Conservation (phyloP, 768 basidiomycete species). For the Naganishia antarctica region DNA sequence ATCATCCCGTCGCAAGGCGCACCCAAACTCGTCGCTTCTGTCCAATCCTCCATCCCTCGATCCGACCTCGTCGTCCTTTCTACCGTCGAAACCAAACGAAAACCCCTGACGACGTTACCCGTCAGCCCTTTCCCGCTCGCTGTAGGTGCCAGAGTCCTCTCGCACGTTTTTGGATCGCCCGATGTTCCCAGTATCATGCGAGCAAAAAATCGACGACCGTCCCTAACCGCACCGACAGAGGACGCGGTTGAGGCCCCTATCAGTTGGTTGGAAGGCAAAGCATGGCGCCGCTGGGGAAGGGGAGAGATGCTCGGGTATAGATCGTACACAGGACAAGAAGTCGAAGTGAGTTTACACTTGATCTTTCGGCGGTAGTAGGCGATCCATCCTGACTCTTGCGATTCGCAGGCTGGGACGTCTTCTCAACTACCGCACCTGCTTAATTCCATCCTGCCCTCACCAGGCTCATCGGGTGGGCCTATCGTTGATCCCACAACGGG, state of each 20-base stretch:
- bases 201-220: constrained; percentile 56
- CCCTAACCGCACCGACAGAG: constrained; percentile 54
- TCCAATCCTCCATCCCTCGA: constrained; percentile 60
- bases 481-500: constrained; percentile 61
- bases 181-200: constrained; percentile 33
- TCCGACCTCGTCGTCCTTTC: constrained; percentile 58
- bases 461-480: constrained; percentile 67
- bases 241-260: not conserved
- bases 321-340: constrained; percentile 54
- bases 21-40: constrained; percentile 52
- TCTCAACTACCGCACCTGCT: constrained; percentile 60
- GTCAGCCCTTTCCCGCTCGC: constrained; percentile 62
- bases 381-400: not conserved
- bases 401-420: constrained; percentile 61
- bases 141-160: constrained; percentile 53
- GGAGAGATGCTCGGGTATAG: constrained; percentile 28
- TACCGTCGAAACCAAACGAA: constrained; percentile 30
- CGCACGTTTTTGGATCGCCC: constrained; percentile 57
- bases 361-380: not conserved
- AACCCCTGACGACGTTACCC: constrained; percentile 54
- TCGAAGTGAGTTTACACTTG: constrained; percentile 50
- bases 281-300: constrained; percentile 48
- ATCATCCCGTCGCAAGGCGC: constrained; percentile 43
- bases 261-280: constrained; percentile 58
- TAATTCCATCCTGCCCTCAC: constrained; percentile 57